Conservation (phyloP, 768 basidiomycete species). For the Agaricus sinodeliciosus region DNA sequence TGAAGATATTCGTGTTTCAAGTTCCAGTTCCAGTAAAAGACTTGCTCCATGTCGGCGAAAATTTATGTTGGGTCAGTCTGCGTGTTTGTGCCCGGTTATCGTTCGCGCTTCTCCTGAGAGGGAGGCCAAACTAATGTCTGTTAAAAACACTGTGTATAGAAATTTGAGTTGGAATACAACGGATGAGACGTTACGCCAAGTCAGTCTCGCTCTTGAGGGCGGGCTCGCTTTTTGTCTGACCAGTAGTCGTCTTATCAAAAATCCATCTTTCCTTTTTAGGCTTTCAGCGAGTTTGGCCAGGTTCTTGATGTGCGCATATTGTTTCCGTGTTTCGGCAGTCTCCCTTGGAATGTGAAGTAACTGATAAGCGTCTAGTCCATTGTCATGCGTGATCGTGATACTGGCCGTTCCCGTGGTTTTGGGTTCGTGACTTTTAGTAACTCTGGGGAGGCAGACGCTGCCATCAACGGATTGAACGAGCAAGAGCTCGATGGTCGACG, state of each 20-base stretch:
- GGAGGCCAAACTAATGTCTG: constrained; percentile 51
- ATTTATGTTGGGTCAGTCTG: constrained; percentile 93
- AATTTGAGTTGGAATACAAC: constrained; percentile 96
- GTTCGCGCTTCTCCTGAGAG: constrained; percentile 41
- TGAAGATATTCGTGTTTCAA: constrained; percentile 39
- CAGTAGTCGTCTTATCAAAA: constrained; percentile 44
- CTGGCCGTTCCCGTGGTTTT: constrained; percentile 94
- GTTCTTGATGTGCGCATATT: constrained; percentile 84
- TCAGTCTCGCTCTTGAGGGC: constrained; percentile 57
- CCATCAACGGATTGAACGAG: constrained; percentile 77
- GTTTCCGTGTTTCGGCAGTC: background rate
- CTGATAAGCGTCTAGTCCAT: constrained; percentile 58
- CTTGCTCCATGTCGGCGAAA: constrained; percentile 71
- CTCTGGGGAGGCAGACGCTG: constrained; percentile 62
- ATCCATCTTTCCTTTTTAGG: constrained; percentile 47
- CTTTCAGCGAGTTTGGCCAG: constrained; percentile 75
- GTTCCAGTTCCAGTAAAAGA: constrained; percentile 42
- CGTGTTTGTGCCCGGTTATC: constrained; percentile 40
- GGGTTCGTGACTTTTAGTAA: constrained; percentile 84
- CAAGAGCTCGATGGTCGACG: constrained; percentile 90
- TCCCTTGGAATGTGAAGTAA: background rate
- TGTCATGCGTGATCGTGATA: constrained; percentile 98
- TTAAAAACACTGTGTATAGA: constrained; percentile 55
- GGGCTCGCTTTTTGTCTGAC: constrained; percentile 20
- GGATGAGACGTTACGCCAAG: constrained; percentile 84